Conservation (phyloP, 164 flowering plant species). For the Liquidambar formosana region DNA sequence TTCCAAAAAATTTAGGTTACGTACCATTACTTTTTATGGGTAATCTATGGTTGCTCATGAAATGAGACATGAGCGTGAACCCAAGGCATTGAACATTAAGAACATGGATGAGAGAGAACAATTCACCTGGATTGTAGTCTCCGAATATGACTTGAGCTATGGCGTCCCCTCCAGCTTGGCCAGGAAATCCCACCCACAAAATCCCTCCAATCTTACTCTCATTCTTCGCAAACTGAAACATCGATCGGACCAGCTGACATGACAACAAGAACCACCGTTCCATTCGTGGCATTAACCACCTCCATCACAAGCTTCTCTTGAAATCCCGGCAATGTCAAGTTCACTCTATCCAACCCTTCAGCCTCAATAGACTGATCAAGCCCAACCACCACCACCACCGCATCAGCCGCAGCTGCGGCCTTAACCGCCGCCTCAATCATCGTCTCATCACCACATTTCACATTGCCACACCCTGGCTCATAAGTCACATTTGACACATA, state of each 20-base stretch:
- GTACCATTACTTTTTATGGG: too few species aligned
- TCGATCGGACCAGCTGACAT: constrained; percentile 79
- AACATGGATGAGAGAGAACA: too few species aligned
- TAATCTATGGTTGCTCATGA: too few species aligned
- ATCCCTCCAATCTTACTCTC: constrained; percentile 44
- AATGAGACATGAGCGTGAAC: too few species aligned
- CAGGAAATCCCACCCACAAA: constrained; percentile 78
- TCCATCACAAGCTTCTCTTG: constrained; percentile 53
- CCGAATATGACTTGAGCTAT: constrained; percentile 68
- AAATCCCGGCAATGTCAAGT: constrained; percentile 60
- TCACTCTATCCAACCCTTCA: constrained; percentile 54
- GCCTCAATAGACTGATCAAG: constrained; percentile 60
- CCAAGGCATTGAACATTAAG: too few species aligned
- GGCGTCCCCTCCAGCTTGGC: constrained; percentile 75
- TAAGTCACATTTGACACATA: constrained; percentile 23
- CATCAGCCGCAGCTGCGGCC: constrained; percentile 50
- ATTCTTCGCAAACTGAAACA: constrained; percentile 44
- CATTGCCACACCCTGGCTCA: constrained; percentile 44
- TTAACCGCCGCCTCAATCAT: constrained; percentile 38
- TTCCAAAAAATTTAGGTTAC: too few species aligned
- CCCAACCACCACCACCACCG: constrained; percentile 57
- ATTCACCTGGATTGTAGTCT: constrained; percentile 67
- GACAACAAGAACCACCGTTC: constrained; percentile 54
- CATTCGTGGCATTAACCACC: constrained; percentile 41
- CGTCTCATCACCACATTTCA: constrained; percentile 31